Evolutionary conservation across 495 filamentous ascomycete species (phyloP), one percentile per base, ranked within the genome.

Genomic region (Clavariopsis aquatica): DNA sequence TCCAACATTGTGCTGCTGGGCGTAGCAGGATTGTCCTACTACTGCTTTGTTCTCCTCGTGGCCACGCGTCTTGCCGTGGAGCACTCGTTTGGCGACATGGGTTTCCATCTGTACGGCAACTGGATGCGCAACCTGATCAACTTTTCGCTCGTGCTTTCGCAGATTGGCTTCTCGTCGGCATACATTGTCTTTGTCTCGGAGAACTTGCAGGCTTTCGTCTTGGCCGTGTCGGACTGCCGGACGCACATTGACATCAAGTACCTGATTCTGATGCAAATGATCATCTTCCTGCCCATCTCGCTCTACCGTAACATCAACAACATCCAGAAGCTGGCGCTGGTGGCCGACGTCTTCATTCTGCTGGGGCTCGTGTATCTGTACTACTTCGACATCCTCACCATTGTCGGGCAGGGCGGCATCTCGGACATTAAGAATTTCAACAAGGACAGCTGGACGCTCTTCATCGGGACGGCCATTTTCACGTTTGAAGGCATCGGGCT

Each of bases 381-480:
- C 75, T 98, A 96, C 78, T 98, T 91, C 74, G 93, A 97, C 74
- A 82, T 97, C 69, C 79, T 87, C 55, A 96, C 92, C n/a, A 85
- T 97, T 36, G 83, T 85, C 26, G 76, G 73, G 49, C 85, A 88
- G n/a, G 76, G 89, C 46, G 93, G 93, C 8, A 74, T 95, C 13
- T 81, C 91, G 0, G 94, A 98, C 73, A 89, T 98, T 69, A 81
- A 86, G 58, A 77, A 85, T 62, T 97, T 98, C 81, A 98, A 98
- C 78, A 76, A 85, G 3, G 82, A 86, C 22, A 85, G 89, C 70
- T 98, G 94, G 94, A 96, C 93, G 0, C 84, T 98, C 34, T 96
- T 98, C 75, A 97, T 98, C 70, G 94, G 94, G 67, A 98, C 94
- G 8, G 95, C 94, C 20, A 97, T 98, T 68, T 98, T 98, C 79